Evolutionary conservation across 164 flowering plant genomes (phyloP), one percentile per base, ranked within the genome.

Genomic region (Brasenia schreberi): DNA sequence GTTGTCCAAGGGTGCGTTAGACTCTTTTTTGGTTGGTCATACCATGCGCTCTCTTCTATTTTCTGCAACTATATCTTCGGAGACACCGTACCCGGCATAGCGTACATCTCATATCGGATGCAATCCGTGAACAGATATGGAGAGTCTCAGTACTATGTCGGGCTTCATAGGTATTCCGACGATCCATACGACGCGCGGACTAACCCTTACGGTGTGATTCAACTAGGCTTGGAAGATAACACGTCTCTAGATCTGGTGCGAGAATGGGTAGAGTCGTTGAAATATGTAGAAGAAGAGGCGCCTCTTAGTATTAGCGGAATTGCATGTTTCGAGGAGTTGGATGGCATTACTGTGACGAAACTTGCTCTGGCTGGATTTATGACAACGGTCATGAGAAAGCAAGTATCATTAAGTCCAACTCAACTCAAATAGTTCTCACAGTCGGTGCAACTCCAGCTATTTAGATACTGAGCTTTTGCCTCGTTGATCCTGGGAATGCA

Each of bases 401-500:
- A 76, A 19, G 78, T 83, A 63, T 77, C 82, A 63, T 88, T 87
- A 71, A 73, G 82, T 69, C 90, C 95, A 52, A 84, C 93, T 53
- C 90, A 83, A 17, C n/a, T n/a, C n/a, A n/a, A n/a, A 74, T 89
- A 27, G 83, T 91, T 5, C 71, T 94, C 45, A 91, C 97, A 12
- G 77, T 90, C 72, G 97, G 99, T 69, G 87, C 84, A 65, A 74
- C 87, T 16, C 75, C 99, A 79, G 97, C 99, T 56, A 68, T 91
- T 67, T 97, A 94, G 77, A 87, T 83, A 45, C 93, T 94, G 43
- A 74, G 81, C 77, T 94, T 89, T 81, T 91, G 96, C 81, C 74
- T 94, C 43, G 99, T 96, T 53, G 99, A 94, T 72, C 64, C 83
- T 39, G 97, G 99, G 73, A 91, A 91, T 80, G 99, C 96, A 64